Base-by-base conservation (phyloP, 1,284 basidiomycete genomes). In the Puccinia coronata region DNA sequence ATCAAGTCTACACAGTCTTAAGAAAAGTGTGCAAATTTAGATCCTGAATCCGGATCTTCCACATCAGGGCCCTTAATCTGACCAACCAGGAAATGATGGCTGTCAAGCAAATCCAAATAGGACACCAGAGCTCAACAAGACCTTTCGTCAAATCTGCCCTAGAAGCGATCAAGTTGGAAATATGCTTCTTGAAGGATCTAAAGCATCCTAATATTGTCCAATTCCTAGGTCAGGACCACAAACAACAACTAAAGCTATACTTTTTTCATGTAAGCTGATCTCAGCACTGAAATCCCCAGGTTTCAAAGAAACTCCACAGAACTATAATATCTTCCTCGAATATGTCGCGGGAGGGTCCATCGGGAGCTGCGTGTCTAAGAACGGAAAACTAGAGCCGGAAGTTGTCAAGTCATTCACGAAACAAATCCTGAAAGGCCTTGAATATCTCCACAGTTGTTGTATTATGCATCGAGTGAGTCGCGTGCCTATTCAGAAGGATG, bases 41-140 rank as follows among this genome's bases (percentile, higher is more conserved):
- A 55, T 55, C 20, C 57, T 34, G 23, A 51, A 51, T 36, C n/a
- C 57, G 55, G 34, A 36, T 65, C 41, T 34, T 49, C 23, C n/a
- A 41, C 20, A 28, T 36, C 41, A 76, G 74, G 72, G 97, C 95
- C 31, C 88, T 99, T 82, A 99, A 98, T 86, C 94, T 93, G n/a
- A 96, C 94, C 0, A 98, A 96, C 0, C 96, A 96, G 80, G 96
- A 98, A 87, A 96, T 98, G 93, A 96, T 99, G 84, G 97, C 97
- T 9, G 97, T 99, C 83, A 99, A 99, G 87, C 96, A 99, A 87
- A 97, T 99, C 73, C 96, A 98, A 86, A 90, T 96, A 81, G 57
- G 36, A 5, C 18, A 95, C 95, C 0, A 91, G 91, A 73, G 96
- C 94, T 0, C 91, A 91, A n/a, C 93, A 92, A 84, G 96, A 98